Conservation (phyloP, 768 basidiomycete genomes). For the Sarcomyxa edulis region DNA sequence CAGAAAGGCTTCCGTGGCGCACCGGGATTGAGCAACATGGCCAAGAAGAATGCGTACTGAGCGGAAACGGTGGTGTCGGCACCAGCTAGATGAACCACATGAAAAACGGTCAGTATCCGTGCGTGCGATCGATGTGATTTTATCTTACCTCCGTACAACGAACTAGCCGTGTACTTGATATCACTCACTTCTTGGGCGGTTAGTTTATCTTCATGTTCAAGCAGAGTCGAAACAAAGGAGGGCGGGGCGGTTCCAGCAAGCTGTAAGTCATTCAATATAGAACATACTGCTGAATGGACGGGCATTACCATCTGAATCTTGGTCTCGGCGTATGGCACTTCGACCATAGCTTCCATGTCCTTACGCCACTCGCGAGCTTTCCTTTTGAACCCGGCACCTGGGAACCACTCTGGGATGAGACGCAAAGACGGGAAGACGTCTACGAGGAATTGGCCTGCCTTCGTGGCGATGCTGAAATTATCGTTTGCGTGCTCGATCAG, state of each 20-base stretch:
- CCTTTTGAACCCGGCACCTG: slow-evolving; percentile 53
- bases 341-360: slow-evolving; percentile 51
- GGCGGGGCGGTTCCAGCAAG: slow-evolving; percentile 47
- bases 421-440: slow-evolving; percentile 43
- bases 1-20: slow-evolving; percentile 8
- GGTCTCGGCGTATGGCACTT: slow-evolving; percentile 49
- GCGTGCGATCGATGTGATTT: background rate
- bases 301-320: slow-evolving; percentile 49
- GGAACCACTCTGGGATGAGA: slow-evolving; percentile 58
- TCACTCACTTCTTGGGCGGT: slow-evolving; percentile 52
- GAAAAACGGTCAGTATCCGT: background rate
- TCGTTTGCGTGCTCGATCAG: slow-evolving; percentile 49
- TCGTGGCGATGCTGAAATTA: slow-evolving; percentile 48
- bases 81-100: slow-evolving; percentile 34
- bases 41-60: slow-evolving; percentile 49
- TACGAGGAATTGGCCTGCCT: slow-evolving; percentile 46
- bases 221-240: slow-evolving; percentile 55
- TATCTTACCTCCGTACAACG: slow-evolving; percentile 44
- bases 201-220: slow-evolving; percentile 42
- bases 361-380: slow-evolving; percentile 48
- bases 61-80: slow-evolving; percentile 48
- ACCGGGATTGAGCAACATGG: slow-evolving; percentile 10
- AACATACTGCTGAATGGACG: background rate
- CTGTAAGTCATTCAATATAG: too few relatives aligned
- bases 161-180: slow-evolving; percentile 63